These are phyloP conservation scores for Neurospora sp. DNA, from an alignment of 495 filamentous ascomycete genomes.

Conservation along the genomic window DNA sequence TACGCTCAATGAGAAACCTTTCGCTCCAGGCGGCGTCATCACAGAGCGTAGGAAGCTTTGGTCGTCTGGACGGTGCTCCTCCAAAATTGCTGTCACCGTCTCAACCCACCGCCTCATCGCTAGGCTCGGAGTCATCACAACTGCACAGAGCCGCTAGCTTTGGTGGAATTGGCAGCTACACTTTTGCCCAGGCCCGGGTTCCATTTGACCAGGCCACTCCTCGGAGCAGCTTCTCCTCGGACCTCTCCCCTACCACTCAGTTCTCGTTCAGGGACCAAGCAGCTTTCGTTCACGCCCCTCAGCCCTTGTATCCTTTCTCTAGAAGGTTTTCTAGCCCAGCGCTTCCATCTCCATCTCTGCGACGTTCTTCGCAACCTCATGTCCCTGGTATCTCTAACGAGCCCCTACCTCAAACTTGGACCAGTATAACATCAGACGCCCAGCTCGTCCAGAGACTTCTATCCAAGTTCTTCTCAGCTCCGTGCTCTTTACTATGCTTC, in stretches of 20 bases:
- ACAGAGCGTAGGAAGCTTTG: background rate
- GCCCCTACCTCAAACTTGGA: conserved; percentile 10
- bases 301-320: background rate
- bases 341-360: background rate
- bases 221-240: conserved; percentile 1
- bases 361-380: background rate
- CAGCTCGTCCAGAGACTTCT: conserved; percentile 14
- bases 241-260: background rate
- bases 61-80: background rate
- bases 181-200: background rate
- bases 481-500: conserved; percentile 9
- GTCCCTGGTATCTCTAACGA: background rate
- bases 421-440: conserved; percentile 13
- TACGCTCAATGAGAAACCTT: conserved; percentile 7
- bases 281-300: background rate
- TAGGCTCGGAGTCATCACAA: background rate
- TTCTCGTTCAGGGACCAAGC: background rate
- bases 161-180: conserved; percentile 1
- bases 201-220: background rate
- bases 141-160: conserved; percentile 1
- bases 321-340: background rate
- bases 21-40: background rate
- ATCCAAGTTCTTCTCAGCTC: conserved; percentile 9
- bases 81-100: background rate
- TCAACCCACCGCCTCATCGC: background rate